Evolutionary conservation across 2,329 filamentous ascomycete genomes (phyloP).

Genomic region (Xylariaceae sp.): DNA sequence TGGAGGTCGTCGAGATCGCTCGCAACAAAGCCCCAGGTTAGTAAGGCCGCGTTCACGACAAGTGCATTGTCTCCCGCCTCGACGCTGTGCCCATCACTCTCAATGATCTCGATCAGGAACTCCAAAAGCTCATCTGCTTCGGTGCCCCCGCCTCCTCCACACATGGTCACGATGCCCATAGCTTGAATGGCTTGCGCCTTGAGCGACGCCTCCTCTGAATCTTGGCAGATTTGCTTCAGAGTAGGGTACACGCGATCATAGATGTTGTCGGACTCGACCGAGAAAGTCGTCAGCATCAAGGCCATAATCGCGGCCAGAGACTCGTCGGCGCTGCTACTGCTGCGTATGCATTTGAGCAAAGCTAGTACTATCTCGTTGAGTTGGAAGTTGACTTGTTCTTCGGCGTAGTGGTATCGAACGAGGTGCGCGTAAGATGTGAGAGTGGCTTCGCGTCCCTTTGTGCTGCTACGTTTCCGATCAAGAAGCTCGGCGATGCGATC

Average conservation of each 20-base stretch:
- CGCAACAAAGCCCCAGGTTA: conserved; percentile 76
- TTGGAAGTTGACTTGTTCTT: conserved; percentile 56
- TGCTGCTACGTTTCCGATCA: conserved; percentile 72
- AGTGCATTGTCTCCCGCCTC: conserved; percentile 66
- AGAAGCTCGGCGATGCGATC: conserved; percentile 68
- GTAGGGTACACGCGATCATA: conserved; percentile 58
- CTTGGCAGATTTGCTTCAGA: conserved; percentile 61
- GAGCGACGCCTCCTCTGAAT: conserved; percentile 59
- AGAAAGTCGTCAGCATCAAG: conserved; percentile 66
- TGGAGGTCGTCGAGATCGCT: conserved; percentile 74
- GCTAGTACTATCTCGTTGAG: conserved; percentile 60
- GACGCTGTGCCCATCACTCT: conserved; percentile 71
- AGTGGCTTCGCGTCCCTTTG: conserved; percentile 63
- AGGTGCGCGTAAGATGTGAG: conserved; percentile 60
- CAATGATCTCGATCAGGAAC: conserved; percentile 71
- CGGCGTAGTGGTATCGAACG: conserved; percentile 64
- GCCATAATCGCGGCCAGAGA: conserved; percentile 67
- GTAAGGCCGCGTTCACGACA: conserved; percentile 70
- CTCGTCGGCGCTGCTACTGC: conserved; percentile 65
- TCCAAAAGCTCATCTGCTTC: conserved; percentile 69
- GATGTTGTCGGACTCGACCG: conserved; percentile 59
- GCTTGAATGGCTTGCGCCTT: conserved; percentile 72
- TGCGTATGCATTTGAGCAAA: conserved; percentile 67
- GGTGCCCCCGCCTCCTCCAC: conserved; percentile 67
- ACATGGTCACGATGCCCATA: conserved; percentile 68